Base-by-base conservation (phyloP, 345 rosid genomes). In the Conringia planisiliqua region DNA sequence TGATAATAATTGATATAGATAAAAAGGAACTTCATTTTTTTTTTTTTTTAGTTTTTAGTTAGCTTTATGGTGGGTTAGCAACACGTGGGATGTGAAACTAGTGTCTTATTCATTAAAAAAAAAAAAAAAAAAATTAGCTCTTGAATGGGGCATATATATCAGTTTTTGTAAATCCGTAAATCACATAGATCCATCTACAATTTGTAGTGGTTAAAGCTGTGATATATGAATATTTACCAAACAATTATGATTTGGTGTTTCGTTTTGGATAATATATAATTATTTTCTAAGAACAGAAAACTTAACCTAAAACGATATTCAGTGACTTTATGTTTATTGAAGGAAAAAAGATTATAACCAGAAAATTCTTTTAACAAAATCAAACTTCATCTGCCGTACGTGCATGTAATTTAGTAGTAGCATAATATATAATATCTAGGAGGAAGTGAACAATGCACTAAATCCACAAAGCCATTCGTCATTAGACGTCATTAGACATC, bases 1-100 rank as follows among this genome's bases (percentile, higher is more conserved):
- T 14, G 44, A 48, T 26, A 58, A 47, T 66, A 67, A 66, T 46
- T 30, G 59, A 55, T 43, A 24, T 43, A 33, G 39, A 54, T 73
- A 18, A 20, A 73, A 30, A 20, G 38, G 36, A 27, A 51, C 38
- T 39, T 61, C 50, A 39, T 29, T 29, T 3, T 29, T 1, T 1
- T 1, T 1, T 0, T 1, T 29, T 29, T 3, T 29, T 4, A 18
- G 14, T 47, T 3, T 60, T 5, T 22, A 48, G 50, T 48, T 29
- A 39, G 55, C 70, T 40, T 51, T 26, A 0, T 17, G 62, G 76
- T 27, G 44, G 63, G 12, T 50, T 24, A 36, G 60, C 43, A 52
- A 72, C 32, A 72, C 29, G 30, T 38, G 16, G 27, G 17, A 27
- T 71, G 61, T 62, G 52, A 50, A 47, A 50, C 52, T 22, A 22